phyloP scores from a whole-genome alignment of 495 filamentous ascomycete genomes.

The Hypomontagnella monticulosa region DNA sequence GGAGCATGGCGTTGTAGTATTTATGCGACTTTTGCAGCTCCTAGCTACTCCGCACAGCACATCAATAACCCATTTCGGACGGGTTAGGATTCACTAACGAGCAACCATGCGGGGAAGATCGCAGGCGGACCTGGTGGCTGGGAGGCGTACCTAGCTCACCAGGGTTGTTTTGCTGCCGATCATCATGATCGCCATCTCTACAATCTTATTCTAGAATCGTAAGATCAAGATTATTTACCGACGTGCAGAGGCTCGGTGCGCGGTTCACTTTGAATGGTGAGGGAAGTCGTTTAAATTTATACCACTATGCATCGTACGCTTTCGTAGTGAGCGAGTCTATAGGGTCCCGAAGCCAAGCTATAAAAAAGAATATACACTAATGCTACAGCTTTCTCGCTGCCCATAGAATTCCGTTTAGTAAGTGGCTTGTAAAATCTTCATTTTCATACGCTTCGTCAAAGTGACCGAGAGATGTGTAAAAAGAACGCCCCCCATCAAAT shows the following conservation, averaged over 20 bases:
- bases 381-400: slow-evolving; percentile 25
- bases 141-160: background rate
- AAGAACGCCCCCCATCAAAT: slow-evolving; percentile 49
- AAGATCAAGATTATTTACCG: background rate
- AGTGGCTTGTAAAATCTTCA: slow-evolving; percentile 41
- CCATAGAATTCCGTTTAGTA: slow-evolving; percentile 49
- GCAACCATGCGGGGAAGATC: slow-evolving; percentile 22
- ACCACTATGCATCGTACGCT: too few species aligned
- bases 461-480: slow-evolving; percentile 53
- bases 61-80: background rate
- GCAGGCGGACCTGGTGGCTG: background rate
- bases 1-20: slow-evolving; percentile 16
- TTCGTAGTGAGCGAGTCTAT: too few species aligned
- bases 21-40: slow-evolving; percentile 1
- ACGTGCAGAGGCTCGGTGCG: too few species aligned
- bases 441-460: slow-evolving; percentile 53
- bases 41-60: slow-evolving; percentile 30
- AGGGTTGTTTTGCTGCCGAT: slow-evolving; percentile 5
- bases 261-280: too few species aligned
- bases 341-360: too few species aligned
- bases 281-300: too few species aligned
- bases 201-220: too few species aligned
- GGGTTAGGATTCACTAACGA: slow-evolving; percentile 4
- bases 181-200: slow-evolving; percentile 4
- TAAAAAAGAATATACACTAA: background rate